phyloP scores from a whole-genome alignment of 1,284 basidiomycete species.

The Puccinia triticina region DNA sequence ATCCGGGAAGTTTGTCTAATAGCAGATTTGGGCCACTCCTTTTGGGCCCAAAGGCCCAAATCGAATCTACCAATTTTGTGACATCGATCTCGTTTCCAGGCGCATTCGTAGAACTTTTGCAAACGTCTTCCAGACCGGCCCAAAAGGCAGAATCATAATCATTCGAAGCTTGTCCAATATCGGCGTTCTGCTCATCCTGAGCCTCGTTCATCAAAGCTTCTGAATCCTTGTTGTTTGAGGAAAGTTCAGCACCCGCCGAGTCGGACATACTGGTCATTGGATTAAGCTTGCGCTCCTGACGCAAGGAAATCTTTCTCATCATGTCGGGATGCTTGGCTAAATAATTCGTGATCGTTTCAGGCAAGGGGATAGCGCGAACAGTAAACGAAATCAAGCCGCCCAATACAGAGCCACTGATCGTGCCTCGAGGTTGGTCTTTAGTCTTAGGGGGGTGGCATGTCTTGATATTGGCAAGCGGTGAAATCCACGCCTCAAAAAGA shows the following conservation, averaged over 20 bases:
- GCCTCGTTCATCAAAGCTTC: conserved; percentile 32
- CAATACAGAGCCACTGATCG: conserved; percentile 71
- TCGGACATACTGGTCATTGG: neutral
- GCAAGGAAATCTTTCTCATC: conserved; percentile 23
- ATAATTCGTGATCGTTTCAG: conserved; percentile 71
- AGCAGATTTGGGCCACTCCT: conserved; percentile 83
- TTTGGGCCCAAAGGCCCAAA: conserved; percentile 92
- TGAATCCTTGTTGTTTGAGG: conserved; percentile 53
- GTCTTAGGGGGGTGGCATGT: conserved; percentile 88
- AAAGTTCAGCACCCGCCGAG: neutral
- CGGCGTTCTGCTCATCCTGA: conserved; percentile 53
- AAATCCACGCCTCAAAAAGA: conserved; percentile 18
- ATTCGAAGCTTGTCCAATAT: conserved; percentile 57
- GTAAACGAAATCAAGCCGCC: conserved; percentile 79
- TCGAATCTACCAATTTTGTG: conserved; percentile 70
- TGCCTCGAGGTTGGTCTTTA: conserved; percentile 73
- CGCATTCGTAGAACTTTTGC: conserved; percentile 71
- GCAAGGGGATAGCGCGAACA: conserved; percentile 79
- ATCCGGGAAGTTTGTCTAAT: conserved; percentile 66
- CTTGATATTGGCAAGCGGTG: conserved; percentile 59
- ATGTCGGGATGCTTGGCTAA: conserved; percentile 60
- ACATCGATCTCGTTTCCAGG: conserved; percentile 77
- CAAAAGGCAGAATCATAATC: conserved; percentile 64
- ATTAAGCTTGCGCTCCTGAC: conserved; percentile 53
- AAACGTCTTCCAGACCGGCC: conserved; percentile 77